Evolutionary conservation across 2,329 filamentous ascomycete genomes (phyloP).

Genomic region (Coniella vitis): DNA sequence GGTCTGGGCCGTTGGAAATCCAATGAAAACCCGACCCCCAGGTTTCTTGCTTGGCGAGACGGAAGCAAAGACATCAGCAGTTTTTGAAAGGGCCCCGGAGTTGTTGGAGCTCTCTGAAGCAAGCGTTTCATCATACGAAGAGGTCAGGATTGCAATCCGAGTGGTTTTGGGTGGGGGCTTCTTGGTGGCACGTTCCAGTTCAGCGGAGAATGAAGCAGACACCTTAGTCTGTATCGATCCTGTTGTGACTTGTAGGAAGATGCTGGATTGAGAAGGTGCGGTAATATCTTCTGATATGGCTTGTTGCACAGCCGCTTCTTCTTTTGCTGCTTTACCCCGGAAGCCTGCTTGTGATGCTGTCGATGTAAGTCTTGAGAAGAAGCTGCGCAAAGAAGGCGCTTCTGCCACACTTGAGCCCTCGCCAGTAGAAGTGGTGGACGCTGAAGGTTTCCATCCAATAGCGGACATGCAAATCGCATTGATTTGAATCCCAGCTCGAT

Average conservation of each 20-base stretch:
- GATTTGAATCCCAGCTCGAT: slow-evolving; percentile 83
- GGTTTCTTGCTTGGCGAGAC: slow-evolving; percentile 80
- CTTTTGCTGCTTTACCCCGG: slow-evolving; percentile 50
- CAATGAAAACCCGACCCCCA: slow-evolving; percentile 87
- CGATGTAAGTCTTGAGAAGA: slow-evolving; percentile 72
- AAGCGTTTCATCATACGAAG: slow-evolving; percentile 76
- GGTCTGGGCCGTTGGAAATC: slow-evolving; percentile 94
- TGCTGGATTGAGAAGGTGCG: slow-evolving; percentile 63
- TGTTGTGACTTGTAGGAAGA: slow-evolving; percentile 84
- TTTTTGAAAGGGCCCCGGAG: slow-evolving; percentile 43
- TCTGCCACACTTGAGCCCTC: slow-evolving; percentile 43
- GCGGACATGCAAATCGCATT: slow-evolving; percentile 85
- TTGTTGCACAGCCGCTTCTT: slow-evolving; percentile 57
- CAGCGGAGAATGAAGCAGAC: slow-evolving; percentile 63
- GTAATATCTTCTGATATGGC: slow-evolving; percentile 65
- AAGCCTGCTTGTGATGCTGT: slow-evolving; percentile 42
- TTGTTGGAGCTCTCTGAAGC: slow-evolving; percentile 53
- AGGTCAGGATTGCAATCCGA: slow-evolving; percentile 79
- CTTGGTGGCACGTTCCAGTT: slow-evolving; percentile 92
- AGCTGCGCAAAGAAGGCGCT: slow-evolving; percentile 62
- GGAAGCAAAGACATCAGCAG: slow-evolving; percentile 77
- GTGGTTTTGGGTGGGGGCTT: slow-evolving; percentile 90
- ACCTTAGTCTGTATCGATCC: slow-evolving; percentile 76
- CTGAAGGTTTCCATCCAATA: slow-evolving; percentile 71
- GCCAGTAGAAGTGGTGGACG: slow-evolving; percentile 32